Base-by-base conservation (phyloP, 345 rosid genomes). In the Gossypium bickii region DNA sequence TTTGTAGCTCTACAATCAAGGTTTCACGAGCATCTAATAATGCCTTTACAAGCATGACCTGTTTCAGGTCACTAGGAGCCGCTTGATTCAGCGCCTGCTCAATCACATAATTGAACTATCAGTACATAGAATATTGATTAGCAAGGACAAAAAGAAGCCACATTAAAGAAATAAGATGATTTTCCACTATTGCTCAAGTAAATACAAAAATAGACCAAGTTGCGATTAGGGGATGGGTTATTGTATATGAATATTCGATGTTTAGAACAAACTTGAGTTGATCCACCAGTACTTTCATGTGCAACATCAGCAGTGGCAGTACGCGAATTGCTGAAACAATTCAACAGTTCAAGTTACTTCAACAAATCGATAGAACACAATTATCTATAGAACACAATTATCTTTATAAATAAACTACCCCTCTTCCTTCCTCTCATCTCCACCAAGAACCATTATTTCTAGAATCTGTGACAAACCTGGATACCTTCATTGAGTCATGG, bases 1-100 rank as follows among this genome's bases (percentile, higher is more conserved):
- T 88, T 76, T 81, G 82, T 80, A 95, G 81, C 76, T 89, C 94
- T 80, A 82, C 91, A 15, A 93, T 79, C 79, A 93, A 82, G 76
- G 81, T 74, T 70, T 85, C 88, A 17, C 94, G 90, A 62, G 97
- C 85, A 80, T 79, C 78, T 70, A 93, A 73, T 77, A 95, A 80
- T 72, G 96, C 86, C 86, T 89, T 93, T 59, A 90, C 87, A 77
- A 86, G 82, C 82, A 77, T 75, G 38, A 82, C 80, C 75, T 80
- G 81, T 62, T 85, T 87, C 76, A 74, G 72, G 81, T 84, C 83
- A 77, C 27, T 49, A 29, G 87, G 82, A 80, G 82, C 82, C 74
- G 73, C 74, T 77, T 77, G 78, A 78, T 78, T 84, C 71, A 80
- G 76, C 64, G 83, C 90, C 97, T 93, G 84, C 70, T 67, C 59